These are phyloP conservation scores for Fusarium nygamai DNA, from an alignment of 2,329 filamentous ascomycete species.

Conservation along the genomic window DNA sequence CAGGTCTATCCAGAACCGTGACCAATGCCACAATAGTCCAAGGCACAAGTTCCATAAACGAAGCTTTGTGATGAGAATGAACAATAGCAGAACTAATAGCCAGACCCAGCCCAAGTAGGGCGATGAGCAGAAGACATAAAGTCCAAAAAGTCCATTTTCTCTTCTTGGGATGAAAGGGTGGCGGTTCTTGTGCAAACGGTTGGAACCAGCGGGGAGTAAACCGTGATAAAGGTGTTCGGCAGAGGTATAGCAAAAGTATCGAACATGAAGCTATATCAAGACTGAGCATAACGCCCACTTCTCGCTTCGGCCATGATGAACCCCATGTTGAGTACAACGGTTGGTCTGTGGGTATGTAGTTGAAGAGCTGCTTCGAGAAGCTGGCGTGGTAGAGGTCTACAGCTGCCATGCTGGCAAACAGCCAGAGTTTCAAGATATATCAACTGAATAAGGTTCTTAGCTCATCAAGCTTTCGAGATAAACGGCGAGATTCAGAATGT, in stretches of 20 bases:
- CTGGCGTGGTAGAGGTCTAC: constrained; percentile 23
- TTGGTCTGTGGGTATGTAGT: background rate
- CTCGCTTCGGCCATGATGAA: constrained; percentile 4
- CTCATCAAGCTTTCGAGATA: background rate
- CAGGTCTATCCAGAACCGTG: constrained; percentile 51
- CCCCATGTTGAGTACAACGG: constrained; percentile 1
- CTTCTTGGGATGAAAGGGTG: constrained; percentile 29
- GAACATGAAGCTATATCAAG: constrained; percentile 43
- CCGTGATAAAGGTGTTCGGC: constrained; percentile 39
- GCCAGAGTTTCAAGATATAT: background rate
- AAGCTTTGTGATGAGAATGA: constrained; percentile 39
- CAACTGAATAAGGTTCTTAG: constrained; percentile 18
- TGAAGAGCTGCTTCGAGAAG: constrained; percentile 24
- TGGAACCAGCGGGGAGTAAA: constrained; percentile 53
- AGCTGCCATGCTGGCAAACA: constrained; percentile 14
- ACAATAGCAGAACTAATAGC: constrained; percentile 46
- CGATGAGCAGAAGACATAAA: constrained; percentile 47
- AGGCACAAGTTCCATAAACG: constrained; percentile 50
- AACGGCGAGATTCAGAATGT: background rate
- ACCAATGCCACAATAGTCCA: constrained; percentile 53
- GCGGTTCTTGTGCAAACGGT: constrained; percentile 56
- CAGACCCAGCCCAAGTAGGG: constrained; percentile 48
- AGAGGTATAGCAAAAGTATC: constrained; percentile 44
- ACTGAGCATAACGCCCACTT: constrained; percentile 31
- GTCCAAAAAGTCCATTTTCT: constrained; percentile 54